phyloP scores from a whole-genome alignment of 768 basidiomycete genomes.

The Boletus rubescentipes region DNA sequence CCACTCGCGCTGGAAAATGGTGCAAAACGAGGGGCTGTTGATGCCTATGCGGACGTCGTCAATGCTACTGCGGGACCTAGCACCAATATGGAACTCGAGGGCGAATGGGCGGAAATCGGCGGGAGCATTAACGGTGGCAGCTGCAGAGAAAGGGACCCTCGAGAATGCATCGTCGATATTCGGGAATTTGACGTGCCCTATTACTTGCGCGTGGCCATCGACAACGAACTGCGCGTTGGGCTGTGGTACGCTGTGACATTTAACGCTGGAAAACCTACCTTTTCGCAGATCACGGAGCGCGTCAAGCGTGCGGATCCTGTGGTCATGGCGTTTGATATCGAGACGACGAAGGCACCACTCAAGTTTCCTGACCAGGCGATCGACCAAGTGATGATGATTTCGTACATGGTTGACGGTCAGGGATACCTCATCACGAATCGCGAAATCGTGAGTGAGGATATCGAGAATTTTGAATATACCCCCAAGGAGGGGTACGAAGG shows the following conservation, averaged over 20 bases:
- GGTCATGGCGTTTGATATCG: constrained; percentile 99
- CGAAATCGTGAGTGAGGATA: constrained; percentile 96
- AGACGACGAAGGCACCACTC: constrained; percentile 98
- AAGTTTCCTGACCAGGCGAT: constrained; percentile 96
- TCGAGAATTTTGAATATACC: constrained; percentile 98
- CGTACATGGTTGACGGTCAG: constrained; percentile 98
- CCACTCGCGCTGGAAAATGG: constrained; percentile 89
- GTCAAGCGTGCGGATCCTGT: constrained; percentile 99
- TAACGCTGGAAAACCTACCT: constrained; percentile 71
- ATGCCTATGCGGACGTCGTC: constrained; percentile 97
- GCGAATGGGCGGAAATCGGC: constrained; percentile 54
- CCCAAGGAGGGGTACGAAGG: constrained; percentile 98
- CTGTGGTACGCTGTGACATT: constrained; percentile 96
- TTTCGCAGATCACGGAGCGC: constrained; percentile 71
- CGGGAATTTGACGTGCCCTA: constrained; percentile 97
- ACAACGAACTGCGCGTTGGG: constrained; percentile 96
- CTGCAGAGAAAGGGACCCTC: constrained; percentile 72
- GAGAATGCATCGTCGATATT: constrained; percentile 89
- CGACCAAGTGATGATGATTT: constrained; percentile 99
- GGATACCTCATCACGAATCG: constrained; percentile 97
- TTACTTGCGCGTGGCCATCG: constrained; percentile 98
- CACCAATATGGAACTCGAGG: constrained; percentile 69
- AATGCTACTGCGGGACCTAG: constrained; percentile 67
- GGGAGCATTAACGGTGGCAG: constrained; percentile 38
- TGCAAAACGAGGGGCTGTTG: constrained; percentile 91